Evolutionary conservation across 805 yeast genomes (phyloP).

Genomic region (Starmerella stigmatis): DNA sequence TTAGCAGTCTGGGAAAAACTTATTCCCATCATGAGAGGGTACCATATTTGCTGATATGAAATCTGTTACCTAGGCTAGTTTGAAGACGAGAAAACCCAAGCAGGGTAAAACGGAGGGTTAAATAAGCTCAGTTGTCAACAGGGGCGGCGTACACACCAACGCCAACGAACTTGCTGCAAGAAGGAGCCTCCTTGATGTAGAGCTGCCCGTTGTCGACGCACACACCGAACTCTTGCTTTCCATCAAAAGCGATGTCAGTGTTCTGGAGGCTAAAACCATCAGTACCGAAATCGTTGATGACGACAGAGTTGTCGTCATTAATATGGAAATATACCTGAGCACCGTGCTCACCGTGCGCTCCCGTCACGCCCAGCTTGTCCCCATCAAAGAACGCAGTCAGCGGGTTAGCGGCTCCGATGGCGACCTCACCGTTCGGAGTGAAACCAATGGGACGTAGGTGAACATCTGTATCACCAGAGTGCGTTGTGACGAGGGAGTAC

Average conservation of each 20-base stretch:
- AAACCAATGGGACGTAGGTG: conserved; percentile 1
- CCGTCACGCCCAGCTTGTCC: neutral
- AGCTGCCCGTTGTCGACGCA: neutral
- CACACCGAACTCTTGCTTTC: neutral
- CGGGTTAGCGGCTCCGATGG: neutral
- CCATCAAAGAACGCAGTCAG: conserved; percentile 1
- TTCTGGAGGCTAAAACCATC: neutral
- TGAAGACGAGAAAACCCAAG: too few species aligned
- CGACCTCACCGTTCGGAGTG: neutral
- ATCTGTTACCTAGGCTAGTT: too few species aligned
- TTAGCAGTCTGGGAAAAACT: too few species aligned
- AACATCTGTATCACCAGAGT: neutral
- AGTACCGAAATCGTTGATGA: neutral
- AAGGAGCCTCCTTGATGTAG: neutral
- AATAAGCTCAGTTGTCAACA: neutral
- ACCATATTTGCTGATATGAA: too few species aligned
- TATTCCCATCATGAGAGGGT: too few species aligned
- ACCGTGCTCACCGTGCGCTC: neutral
- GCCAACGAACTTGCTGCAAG: neutral
- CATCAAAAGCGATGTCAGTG: neutral
- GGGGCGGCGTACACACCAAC: neutral
- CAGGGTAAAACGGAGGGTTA: too few species aligned
- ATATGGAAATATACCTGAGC: neutral
- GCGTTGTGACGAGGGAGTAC: neutral
- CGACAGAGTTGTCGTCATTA: neutral